Evolutionary conservation across 2,329 filamentous ascomycete species (phyloP).

Genomic region (Diaporthe citri): DNA sequence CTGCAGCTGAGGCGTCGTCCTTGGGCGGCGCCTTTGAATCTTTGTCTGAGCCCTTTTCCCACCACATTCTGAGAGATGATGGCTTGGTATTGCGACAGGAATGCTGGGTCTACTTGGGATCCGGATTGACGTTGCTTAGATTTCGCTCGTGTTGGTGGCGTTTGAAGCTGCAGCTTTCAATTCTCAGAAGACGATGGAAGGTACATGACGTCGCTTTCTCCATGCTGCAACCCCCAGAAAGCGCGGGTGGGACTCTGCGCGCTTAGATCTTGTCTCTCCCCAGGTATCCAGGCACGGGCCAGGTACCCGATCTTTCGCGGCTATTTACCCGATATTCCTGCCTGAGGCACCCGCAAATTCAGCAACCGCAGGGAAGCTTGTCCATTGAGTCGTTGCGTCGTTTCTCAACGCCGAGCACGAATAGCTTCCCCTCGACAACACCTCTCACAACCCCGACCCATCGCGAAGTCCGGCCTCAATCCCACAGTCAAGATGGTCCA

Average conservation of each 20-base stretch:
- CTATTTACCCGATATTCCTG: constrained; percentile 27
- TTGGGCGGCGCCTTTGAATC: constrained; percentile 42
- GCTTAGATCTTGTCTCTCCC: constrained; percentile 17
- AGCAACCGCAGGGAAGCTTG: constrained; percentile 39
- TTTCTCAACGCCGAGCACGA: constrained; percentile 43
- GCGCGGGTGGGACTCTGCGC: constrained; percentile 26
- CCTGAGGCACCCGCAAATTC: constrained; percentile 42
- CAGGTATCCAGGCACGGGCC: constrained; percentile 2
- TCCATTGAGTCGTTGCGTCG: constrained; percentile 35
- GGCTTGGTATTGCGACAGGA: neutral
- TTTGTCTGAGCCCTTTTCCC: constrained; percentile 51
- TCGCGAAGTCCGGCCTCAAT: constrained; percentile 44
- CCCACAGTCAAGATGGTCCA: constrained; percentile 59
- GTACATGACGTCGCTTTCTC: constrained; percentile 18
- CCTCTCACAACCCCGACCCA: constrained; percentile 47
- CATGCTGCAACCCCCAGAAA: constrained; percentile 9
- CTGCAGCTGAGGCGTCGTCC: constrained; percentile 39
- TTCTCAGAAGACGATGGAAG: neutral
- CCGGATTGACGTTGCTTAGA: neutral
- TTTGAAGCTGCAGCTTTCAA: neutral
- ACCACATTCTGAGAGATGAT: constrained; percentile 54
- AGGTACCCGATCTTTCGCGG: constrained; percentile 21
- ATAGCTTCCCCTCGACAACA: constrained; percentile 43
- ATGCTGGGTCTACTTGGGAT: neutral
- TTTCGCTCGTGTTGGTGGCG: neutral